Base-by-base conservation (phyloP, 495 filamentous ascomycete genomes). In the Penicillium mononematosum region DNA sequence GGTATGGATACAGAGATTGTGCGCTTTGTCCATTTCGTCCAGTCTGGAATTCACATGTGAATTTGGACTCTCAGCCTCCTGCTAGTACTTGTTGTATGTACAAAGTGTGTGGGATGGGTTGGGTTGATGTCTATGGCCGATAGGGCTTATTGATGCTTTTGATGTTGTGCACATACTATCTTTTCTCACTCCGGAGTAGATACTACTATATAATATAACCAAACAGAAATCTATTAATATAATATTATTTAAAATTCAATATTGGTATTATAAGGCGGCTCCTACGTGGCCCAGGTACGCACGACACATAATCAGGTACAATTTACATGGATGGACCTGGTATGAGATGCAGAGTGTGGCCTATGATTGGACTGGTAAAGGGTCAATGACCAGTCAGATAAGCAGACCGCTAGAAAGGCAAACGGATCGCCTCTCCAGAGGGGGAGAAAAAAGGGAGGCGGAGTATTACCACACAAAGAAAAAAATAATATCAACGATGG, bases 401-500 rank as follows among this genome's bases (percentile, higher is more conserved):
- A 47, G 31, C 22, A 60, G 63, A 66, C 63, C 55, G 62, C 65
- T 68, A 47, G 44, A 65, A 65, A 63, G 62, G 65, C 62, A 60
- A 65, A 56, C 36, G 24, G 51, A 60, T 45, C 36, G 45, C 11
- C 53, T 44, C 43, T 42, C 24, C 39, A 57, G 38, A 39, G 38
- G 16, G 42, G 2, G 7, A 43, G 22, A 22, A 22, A 50, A 27
- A 22, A 27, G 14, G 25, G 16, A 5, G 2, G 14, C 19, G 14
- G 22, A 16, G 20, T 16, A 14, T 3, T 7, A 46, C 27, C 6
- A 29, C 27, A 29, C 7, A 29, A 29, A 29, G 8, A 10, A 5
- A 27, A 46, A 25, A 12, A 27, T 29, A 16, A 29, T 34, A 12
- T 14, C 31, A 10, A 11, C 3, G 29, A 14, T 34, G 31, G 31